These are phyloP conservation scores for Eucalyptus pauciflora DNA, from an alignment of 345 rosid species.

Conservation along the genomic window DNA sequence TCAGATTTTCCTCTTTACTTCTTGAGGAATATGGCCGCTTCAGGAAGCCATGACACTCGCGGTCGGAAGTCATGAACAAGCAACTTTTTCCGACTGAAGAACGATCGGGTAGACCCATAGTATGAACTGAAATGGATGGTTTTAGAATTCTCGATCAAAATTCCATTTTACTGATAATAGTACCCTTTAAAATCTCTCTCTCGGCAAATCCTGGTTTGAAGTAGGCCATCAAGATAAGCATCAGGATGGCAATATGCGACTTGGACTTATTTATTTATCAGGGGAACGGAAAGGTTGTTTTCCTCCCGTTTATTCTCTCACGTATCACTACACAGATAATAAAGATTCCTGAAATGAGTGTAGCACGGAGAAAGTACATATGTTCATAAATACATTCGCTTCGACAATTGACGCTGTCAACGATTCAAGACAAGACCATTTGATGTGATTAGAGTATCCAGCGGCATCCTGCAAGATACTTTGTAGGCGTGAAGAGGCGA, in stretches of 20 bases:
- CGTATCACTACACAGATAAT: neutral
- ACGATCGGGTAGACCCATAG: neutral
- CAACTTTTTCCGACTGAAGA: neutral
- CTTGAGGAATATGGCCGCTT: neutral
- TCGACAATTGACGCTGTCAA: neutral
- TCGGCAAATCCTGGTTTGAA: neutral
- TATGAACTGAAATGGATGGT: neutral
- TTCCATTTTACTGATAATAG: neutral
- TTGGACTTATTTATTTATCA: neutral
- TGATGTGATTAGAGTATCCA: neutral
- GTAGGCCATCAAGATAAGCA: neutral
- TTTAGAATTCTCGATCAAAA: neutral
- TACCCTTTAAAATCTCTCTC: neutral
- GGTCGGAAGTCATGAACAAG: neutral
- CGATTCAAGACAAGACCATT: neutral
- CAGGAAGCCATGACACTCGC: neutral
- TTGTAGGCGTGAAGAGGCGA: accelerated
- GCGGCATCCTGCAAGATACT: neutral
- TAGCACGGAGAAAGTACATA: neutral
- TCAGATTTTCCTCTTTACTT: neutral
- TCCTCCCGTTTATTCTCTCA: neutral
- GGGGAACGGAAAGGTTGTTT: neutral
- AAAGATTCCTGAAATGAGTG: neutral
- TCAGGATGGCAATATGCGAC: neutral
- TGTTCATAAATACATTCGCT: neutral